phyloP scores from a whole-genome alignment of 73 alveolate genomes.

The Durusdinium trenchii region DNA sequence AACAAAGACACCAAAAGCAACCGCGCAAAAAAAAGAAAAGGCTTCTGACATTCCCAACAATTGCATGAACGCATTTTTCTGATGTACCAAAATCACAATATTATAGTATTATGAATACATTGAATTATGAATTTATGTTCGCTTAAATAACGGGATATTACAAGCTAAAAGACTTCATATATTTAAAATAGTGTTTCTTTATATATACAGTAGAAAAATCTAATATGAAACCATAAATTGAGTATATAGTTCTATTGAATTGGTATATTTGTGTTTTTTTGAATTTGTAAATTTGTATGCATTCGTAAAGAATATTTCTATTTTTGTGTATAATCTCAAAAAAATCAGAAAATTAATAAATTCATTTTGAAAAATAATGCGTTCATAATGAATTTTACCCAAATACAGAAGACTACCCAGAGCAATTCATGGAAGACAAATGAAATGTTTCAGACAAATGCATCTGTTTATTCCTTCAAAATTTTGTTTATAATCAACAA shows the following conservation, averaged over 20 bases:
- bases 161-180: too few relatives aligned
- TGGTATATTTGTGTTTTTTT: background rate
- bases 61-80: background rate
- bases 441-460: too few relatives aligned
- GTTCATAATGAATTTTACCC: background rate
- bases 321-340: background rate
- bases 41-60: background rate
- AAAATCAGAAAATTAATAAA: background rate
- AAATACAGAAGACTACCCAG: too few relatives aligned
- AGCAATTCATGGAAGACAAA: too few relatives aligned
- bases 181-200: background rate
- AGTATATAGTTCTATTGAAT: too few relatives aligned
- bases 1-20: background rate
- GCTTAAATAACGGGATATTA: too few relatives aligned
- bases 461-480: too few relatives aligned
- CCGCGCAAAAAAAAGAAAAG: background rate
- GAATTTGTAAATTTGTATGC: background rate
- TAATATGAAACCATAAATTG: too few relatives aligned
- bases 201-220: too few relatives aligned
- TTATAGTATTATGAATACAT: background rate
- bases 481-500: too few relatives aligned
- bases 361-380: background rate
- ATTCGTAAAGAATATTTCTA: background rate
- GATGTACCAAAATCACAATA: background rate
- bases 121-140: background rate